These are phyloP conservation scores for Xylaria sp. DNA, from an alignment of 2,329 filamentous ascomycete genomes.

Conservation along the genomic window DNA sequence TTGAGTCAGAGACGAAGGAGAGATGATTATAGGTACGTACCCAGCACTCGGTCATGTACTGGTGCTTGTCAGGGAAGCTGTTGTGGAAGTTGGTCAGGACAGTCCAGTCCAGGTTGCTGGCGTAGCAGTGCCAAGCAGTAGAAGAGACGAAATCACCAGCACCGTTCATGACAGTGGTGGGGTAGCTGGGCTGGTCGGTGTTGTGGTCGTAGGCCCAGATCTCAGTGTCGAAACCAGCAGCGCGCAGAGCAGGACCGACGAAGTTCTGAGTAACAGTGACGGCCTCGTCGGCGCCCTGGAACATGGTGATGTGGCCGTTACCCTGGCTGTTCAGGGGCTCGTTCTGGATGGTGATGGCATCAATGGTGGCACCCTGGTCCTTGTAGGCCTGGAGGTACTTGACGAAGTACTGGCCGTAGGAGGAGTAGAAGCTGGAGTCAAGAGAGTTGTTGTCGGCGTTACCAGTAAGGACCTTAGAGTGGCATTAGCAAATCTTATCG, in stretches of 20 bases:
- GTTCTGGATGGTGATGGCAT: slow-evolving; percentile 42
- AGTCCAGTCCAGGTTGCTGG: slow-evolving; percentile 33
- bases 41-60: slow-evolving; percentile 48
- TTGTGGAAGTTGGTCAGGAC: slow-evolving; percentile 38
- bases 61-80: slow-evolving; percentile 35
- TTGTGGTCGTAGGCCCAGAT: slow-evolving; percentile 46
- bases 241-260: slow-evolving; percentile 36
- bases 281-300: slow-evolving; percentile 36
- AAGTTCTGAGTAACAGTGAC: slow-evolving; percentile 35
- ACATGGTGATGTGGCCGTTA: slow-evolving; percentile 36
- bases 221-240: slow-evolving; percentile 36
- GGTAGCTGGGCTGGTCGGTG: slow-evolving; percentile 35
- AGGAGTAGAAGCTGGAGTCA: slow-evolving; percentile 33
- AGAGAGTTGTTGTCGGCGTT: slow-evolving; percentile 36
- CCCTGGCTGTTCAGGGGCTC: slow-evolving; percentile 39
- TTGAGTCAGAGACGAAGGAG: background rate
- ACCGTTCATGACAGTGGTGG: slow-evolving; percentile 35
- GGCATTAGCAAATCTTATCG: background rate
- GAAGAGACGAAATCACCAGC: slow-evolving; percentile 31
- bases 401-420: slow-evolving; percentile 37
- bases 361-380: slow-evolving; percentile 33
- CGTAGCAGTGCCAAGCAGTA: slow-evolving; percentile 41
- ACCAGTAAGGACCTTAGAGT: slow-evolving; percentile 28
- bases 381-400: slow-evolving; percentile 39
- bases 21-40: background rate